A percentile compares a stretch with the other conserved stretches of the same genome.
Evolutionary conservation across 1,139 yeast genomes (phyloP).

Genomic region (Yamadazyma trypodendri): DNA sequence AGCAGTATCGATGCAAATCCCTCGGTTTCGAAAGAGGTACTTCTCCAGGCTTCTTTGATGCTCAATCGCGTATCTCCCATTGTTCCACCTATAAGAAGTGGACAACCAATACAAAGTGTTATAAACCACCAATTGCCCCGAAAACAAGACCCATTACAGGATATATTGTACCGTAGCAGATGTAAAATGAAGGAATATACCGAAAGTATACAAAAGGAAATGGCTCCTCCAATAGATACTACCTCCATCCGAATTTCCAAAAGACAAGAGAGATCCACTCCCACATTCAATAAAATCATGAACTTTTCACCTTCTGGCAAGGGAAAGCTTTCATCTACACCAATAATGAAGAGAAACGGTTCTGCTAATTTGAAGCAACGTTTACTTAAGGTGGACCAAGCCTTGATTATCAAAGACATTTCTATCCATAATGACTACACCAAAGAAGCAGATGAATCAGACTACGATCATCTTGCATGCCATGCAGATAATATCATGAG

Average conservation of each 20-base stretch:
- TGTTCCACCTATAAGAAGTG: slow-evolving; percentile 5
- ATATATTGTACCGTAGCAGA: slow-evolving; percentile 24
- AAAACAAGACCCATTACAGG: slow-evolving; percentile 29
- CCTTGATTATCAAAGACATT: slow-evolving; percentile 14
- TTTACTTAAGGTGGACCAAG: slow-evolving; percentile 21
- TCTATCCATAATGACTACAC: slow-evolving; percentile 9
- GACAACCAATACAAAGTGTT: slow-evolving; percentile 8
- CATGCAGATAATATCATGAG: slow-evolving; percentile 49
- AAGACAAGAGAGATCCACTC: slow-evolving; percentile 24
- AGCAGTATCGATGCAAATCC: slow-evolving; percentile 13
- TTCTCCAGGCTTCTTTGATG: slow-evolving; percentile 25
- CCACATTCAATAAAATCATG: slow-evolving; percentile 30
- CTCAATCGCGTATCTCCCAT: slow-evolving; percentile 13
- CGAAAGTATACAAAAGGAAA: slow-evolving; percentile 1
- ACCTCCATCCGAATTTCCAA: slow-evolving; percentile 11
- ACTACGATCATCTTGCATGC: slow-evolving; percentile 45
- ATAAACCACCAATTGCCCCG: slow-evolving; percentile 4
- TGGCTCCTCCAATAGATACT: slow-evolving; percentile 8
- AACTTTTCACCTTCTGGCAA: slow-evolving; percentile 32
- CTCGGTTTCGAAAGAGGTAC: slow-evolving; percentile 19
- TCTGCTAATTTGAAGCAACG: slow-evolving; percentile 17
- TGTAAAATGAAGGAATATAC: slow-evolving; percentile 14
- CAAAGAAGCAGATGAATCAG: slow-evolving; percentile 23
- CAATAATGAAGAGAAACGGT: slow-evolving; percentile 20
- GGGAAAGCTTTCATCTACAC: slow-evolving; percentile 25